Percentiles rank a stretch among this genome's conserved stretches.
phyloP scores from a whole-genome alignment of 1,284 basidiomycete genomes.

The Neonothopanus nambi region DNA sequence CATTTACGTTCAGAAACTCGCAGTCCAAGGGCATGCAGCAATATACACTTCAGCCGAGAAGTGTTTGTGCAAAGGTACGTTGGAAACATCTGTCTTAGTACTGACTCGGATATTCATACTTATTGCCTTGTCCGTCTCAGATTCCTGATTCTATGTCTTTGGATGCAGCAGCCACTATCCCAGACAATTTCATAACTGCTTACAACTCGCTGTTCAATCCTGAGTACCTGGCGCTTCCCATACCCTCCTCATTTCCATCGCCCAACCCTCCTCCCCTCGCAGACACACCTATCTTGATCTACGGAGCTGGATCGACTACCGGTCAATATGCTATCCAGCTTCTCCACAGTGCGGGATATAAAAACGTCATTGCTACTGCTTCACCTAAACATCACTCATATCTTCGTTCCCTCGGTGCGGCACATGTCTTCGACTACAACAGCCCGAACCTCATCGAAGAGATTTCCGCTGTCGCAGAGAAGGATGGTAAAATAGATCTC shows the following conservation, averaged over 20 bases:
- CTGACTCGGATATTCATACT: background rate
- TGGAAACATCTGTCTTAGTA: conserved; percentile 1
- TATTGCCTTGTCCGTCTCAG: conserved; percentile 24
- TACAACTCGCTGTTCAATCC: conserved; percentile 50
- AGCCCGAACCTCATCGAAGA: conserved; percentile 40
- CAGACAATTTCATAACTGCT: conserved; percentile 52
- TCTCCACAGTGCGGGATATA: conserved; percentile 53
- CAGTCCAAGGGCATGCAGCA: conserved; percentile 43
- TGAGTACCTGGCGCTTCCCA: conserved; percentile 36
- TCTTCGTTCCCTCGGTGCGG: conserved; percentile 50
- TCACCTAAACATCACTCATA: conserved; percentile 41
- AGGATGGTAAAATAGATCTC: conserved; percentile 35
- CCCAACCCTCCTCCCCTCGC: conserved; percentile 32
- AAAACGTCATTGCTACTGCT: conserved; percentile 50
- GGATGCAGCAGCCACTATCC: conserved; percentile 45
- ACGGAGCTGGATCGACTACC: conserved; percentile 55
- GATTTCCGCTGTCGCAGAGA: conserved; percentile 35
- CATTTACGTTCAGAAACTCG: conserved; percentile 31
- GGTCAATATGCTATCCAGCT: conserved; percentile 58
- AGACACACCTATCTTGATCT: conserved; percentile 46
- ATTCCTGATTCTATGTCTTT: conserved; percentile 42
- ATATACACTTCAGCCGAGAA: conserved; percentile 36
- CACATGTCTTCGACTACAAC: conserved; percentile 51
- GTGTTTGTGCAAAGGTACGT: conserved; percentile 44
- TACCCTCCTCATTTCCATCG: conserved; percentile 39